A percentile compares a stretch with the other conserved stretches of the same genome.
Evolutionary conservation across 139 green algal species (phyloP).

Genomic region (Coccomyxa sp.): DNA sequence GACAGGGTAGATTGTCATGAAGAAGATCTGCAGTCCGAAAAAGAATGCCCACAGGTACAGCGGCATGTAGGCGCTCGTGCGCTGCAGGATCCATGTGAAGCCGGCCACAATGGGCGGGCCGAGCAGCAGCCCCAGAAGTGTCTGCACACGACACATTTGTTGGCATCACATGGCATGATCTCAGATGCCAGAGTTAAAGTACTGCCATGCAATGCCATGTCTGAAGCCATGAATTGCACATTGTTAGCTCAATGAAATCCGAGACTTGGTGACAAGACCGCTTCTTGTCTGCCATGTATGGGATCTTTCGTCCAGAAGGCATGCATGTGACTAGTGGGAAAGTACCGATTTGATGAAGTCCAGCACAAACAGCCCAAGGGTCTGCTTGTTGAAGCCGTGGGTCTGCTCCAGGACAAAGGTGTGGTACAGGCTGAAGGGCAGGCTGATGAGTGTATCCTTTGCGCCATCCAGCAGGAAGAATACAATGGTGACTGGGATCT

Average conservation of each 20-base stretch:
- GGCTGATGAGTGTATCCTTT: constrained; percentile 32
- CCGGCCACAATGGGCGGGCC: constrained; percentile 66
- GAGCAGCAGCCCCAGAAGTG: constrained; percentile 23
- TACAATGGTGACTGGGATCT: constrained; percentile 34
- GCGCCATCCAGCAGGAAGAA: constrained; percentile 48
- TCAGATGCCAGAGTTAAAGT: too few species aligned
- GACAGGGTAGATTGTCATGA: constrained; percentile 69
- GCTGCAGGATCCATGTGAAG: constrained; percentile 62
- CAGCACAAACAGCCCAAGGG: constrained; percentile 53
- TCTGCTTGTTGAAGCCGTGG: constrained; percentile 94
- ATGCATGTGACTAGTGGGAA: too few species aligned
- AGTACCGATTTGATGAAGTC: constrained; percentile 61
- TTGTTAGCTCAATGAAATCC: too few species aligned
- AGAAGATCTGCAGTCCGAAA: constrained; percentile 59
- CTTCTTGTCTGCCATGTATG: too few species aligned
- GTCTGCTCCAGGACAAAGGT: constrained; percentile 78
- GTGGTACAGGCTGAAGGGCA: constrained; percentile 73
- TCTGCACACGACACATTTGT: not conserved
- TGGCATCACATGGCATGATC: not conserved
- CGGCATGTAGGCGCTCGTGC: constrained; percentile 49
- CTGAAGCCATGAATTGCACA: too few species aligned
- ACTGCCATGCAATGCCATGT: too few species aligned
- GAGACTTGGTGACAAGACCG: too few species aligned
- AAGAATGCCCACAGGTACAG: constrained; percentile 85
- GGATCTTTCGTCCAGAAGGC: too few species aligned